Evolutionary conservation across 768 basidiomycete species (phyloP), one percentile per base, ranked within the genome.

Genomic region (Suillus spraguei): DNA sequence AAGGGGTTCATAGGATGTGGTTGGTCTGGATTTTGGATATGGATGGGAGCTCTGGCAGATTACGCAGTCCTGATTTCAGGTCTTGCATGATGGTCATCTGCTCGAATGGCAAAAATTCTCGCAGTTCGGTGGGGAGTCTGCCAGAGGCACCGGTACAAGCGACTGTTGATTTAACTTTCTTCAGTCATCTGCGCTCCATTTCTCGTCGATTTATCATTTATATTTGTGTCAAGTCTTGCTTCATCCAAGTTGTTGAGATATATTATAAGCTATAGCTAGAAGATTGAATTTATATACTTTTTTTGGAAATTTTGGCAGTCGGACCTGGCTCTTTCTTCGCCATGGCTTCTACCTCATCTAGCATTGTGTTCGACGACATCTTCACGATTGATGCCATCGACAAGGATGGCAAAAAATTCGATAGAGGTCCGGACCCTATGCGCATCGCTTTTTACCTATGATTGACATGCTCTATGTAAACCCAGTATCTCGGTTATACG

Each of bases 331-430:
- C 36, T 55, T 38, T 56, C 24, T 28, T 39, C 38, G 55, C 28
- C 64, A 88, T 88, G 85, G 77, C 87, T 22, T 79, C 83, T 4
- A 76, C 81, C 16, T 80, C 87, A 47, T 90, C 91, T 1, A 91
- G 83, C 73, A 86, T 97, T 69, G 86, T 97, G 63, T 98, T 98
- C 72, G 92, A 96, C 72, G 97, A 98, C 74, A 89, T 95, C 52
- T 98, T 99, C 78, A 89, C 85, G 13, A 90, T 97, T 68, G 84
- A 85, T 67, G 88, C 77, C 50, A 92, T 96, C 58, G 89, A 96
- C 80, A 88, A 87, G 76, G 96, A 95, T 69, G 97, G 97, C 54
- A 97, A 92, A 82, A 97, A 96, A 76, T 99, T 98, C 70, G 97
- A 99, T 78, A 82, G 97, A 89, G 97, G 97, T 96, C 49, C 44